A percentile compares a stretch with the other conserved stretches of the same genome.
Conservation (phyloP, 345 rosid genomes). For the Trapa incisa region DNA sequence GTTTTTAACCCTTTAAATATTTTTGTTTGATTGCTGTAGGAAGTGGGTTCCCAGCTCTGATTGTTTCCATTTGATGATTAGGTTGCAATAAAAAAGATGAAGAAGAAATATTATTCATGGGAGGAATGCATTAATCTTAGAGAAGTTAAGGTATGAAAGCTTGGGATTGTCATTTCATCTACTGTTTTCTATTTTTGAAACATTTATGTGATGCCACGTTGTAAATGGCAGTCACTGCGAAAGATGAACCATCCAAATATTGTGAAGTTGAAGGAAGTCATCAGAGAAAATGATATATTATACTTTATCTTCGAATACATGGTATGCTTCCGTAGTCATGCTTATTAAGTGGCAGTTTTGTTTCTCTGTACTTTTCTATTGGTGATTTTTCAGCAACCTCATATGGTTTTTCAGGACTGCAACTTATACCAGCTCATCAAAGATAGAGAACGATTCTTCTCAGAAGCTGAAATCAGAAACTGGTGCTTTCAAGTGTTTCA, state of each 20-base stretch:
- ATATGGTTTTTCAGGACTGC: slow-evolving; percentile 42
- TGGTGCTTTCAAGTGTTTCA: slow-evolving; percentile 98
- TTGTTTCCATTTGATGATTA: slow-evolving; percentile 9
- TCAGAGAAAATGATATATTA: slow-evolving; percentile 72
- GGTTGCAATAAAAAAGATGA: slow-evolving; percentile 98
- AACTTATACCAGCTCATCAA: slow-evolving; percentile 91
- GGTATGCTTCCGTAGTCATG: slow-evolving; percentile 29
- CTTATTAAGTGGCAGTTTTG: neutral
- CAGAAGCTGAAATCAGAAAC: slow-evolving; percentile 71
- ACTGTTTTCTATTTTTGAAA: neutral
- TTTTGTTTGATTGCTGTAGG: neutral
- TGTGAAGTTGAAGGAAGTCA: slow-evolving; percentile 94
- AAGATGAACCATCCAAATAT: slow-evolving; percentile 89
- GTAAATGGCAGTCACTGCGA: slow-evolving; percentile 49
- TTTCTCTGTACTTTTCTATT: neutral
- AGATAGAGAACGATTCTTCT: slow-evolving; percentile 55
- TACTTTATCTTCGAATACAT: slow-evolving; percentile 90
- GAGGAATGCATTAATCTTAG: slow-evolving; percentile 85
- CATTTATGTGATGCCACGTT: neutral
- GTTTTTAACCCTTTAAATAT: neutral
- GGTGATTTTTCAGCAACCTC: neutral
- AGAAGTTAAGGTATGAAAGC: slow-evolving; percentile 72
- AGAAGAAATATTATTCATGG: slow-evolving; percentile 89
- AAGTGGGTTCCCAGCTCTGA: neutral
- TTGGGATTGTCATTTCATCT: neutral